These are phyloP conservation scores for Phytophthora idaei DNA, from an alignment of 352 stramenopile genomes.

Conservation along the genomic window DNA sequence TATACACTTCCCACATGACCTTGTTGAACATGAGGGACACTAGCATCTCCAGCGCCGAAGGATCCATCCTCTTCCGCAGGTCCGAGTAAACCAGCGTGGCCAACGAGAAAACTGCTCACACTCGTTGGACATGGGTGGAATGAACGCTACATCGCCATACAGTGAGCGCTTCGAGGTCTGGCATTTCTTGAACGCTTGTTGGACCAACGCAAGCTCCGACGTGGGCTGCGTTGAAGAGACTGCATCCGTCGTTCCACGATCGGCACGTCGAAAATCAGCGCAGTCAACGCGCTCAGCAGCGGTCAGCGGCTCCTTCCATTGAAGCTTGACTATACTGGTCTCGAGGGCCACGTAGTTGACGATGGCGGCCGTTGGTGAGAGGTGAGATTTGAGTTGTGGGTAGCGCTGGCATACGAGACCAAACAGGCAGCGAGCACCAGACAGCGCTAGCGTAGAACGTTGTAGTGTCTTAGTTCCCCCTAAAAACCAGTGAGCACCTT, in stretches of 20 bases:
- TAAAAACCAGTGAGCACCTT: background rate
- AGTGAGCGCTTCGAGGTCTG: background rate
- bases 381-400: slow-evolving; percentile 4
- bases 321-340: slow-evolving; percentile 13
- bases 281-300: slow-evolving; percentile 7
- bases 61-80: background rate
- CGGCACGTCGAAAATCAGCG: background rate
- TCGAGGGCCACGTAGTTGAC: slow-evolving; percentile 15
- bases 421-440: background rate
- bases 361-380: slow-evolving; percentile 8
- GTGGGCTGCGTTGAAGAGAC: background rate
- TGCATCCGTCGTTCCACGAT: background rate
- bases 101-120: background rate
- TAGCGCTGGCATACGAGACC: background rate
- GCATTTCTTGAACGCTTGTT: slow-evolving; percentile 9
- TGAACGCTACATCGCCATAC: slow-evolving; percentile 4
- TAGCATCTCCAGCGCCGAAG: background rate
- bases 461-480: background rate
- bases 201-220: slow-evolving; percentile 5
- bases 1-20: background rate
- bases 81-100: background rate
- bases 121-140: slow-evolving; percentile 20
- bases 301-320: slow-evolving; percentile 7
- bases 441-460: background rate
- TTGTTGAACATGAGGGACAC: background rate